Percentiles rank a stretch among this genome's conserved stretches.
Conservation (phyloP, 1,284 basidiomycete species). For the Leccinum glutinopallens region DNA sequence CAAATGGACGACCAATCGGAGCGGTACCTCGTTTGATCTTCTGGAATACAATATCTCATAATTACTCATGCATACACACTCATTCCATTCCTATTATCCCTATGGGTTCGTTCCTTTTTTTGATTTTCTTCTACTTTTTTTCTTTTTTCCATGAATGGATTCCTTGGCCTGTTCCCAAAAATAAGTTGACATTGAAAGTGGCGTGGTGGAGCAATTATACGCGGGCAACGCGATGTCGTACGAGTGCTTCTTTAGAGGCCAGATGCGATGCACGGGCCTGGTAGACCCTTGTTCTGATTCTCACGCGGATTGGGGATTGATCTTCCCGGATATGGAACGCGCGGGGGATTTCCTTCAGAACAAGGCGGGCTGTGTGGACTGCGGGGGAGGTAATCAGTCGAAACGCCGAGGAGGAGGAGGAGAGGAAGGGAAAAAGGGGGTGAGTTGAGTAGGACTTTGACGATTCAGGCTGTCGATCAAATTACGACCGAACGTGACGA, state of each 20-base stretch:
- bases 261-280: constrained; percentile 5
- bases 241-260: neutral
- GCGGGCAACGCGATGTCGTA: neutral
- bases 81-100: constrained; percentile 17
- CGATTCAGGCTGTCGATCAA: neutral
- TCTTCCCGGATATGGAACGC: constrained; percentile 22
- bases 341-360: neutral
- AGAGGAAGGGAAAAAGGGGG: neutral
- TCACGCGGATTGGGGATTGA: constrained; percentile 15
- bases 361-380: neutral
- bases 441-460: neutral
- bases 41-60: constrained; percentile 24
- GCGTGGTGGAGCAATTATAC: neutral
- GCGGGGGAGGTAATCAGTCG: neutral
- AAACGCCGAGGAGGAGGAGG: neutral
- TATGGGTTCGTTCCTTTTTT: constrained; percentile 18
- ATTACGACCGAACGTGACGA: neutral
- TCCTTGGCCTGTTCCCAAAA: constrained; percentile 12
- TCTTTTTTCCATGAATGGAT: constrained; percentile 24
- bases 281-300: constrained; percentile 6
- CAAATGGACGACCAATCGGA: neutral
- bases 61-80: constrained; percentile 30
- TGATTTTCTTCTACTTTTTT: constrained; percentile 9
- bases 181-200: constrained; percentile 7
- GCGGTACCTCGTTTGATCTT: constrained; percentile 15